Evolutionary conservation across 345 rosid species (phyloP), one percentile per base, ranked within the genome.

Genomic region (Camelina hispida): DNA sequence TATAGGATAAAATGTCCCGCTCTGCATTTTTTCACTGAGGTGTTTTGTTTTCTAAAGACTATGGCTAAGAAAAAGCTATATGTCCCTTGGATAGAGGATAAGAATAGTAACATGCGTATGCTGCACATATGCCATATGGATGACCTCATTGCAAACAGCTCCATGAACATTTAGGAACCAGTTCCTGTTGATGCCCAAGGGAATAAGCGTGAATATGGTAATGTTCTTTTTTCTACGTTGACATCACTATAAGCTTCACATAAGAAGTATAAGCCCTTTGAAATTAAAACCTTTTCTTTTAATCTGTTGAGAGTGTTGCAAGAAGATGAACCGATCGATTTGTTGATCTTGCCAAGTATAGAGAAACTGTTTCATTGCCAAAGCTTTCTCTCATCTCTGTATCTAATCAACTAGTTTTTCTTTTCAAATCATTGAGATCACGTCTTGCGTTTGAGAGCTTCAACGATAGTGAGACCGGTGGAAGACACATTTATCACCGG

Each of bases 41-140:
- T 53, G 35, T 54, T 32, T 54, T 2, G 28, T 59, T 2, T 23
- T 75, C 55, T 70, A 12, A 56, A 60, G 60, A 22, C 58, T 10
- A 71, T 75, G 77, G 67, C 37, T 14, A 78, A 68, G 60, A 90
- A 90, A 76, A 90, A 83, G 84, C 85, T 95, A 44, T 92, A 89
- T 83, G 97, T 95, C 58, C 99, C 97, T 12, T 84, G 89, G 15
- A 96, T 95, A 71, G 99, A 92, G 85, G 97, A 95, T 81, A 92
- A 87, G 84, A 92, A 92, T 54, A 75, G 96, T 63, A 82, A 92
- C 82, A 92, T 95, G 97, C 75, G 92, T 51, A 90, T 95, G 97
- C 82, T 92, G 47, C 84, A 84, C 72, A 87, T 92, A 63, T 87
- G 91, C 34, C 84, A 79, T 42, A 80, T 90, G 69, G 86, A 87